Evolutionary conservation across 1,139 yeast genomes (phyloP), one percentile per base, ranked within the genome.

Genomic region (Suhomyces taliae): DNA sequence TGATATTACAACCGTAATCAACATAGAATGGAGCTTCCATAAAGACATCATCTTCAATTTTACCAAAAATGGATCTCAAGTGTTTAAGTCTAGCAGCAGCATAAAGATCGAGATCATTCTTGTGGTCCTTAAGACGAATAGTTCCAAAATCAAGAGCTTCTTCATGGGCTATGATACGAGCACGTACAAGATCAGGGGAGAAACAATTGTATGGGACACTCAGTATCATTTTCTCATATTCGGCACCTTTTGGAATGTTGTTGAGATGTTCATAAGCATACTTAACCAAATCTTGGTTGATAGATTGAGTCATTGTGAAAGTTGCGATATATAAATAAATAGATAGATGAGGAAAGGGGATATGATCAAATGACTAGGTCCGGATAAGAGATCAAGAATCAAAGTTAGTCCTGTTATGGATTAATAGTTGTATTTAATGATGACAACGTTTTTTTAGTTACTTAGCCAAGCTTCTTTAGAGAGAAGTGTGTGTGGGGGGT

Each of bases 1-100:
- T 62, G 12, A 76, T 67, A 58, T 82, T 82, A 60, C 70, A 79
- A 0, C 87, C 87, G 53, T 81, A 83, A 58, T 83, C 87, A 38
- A 81, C 78, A 48, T 58, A 68, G 50, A 81, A 75, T 1, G 87
- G 86, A 2, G 78, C 72, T 59, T 81, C 85, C 52, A 79, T 59
- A 53, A 67, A 75, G 9, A 64, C 57, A 37, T 65, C 65, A 8
- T 67, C 61, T 34, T 72, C 76, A 34, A 75, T 60, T 40, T 66
- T 65, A 9, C 85, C 85, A 52, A 81, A 74, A 33, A 80, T 65
- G 39, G 60, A 63, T n/a, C 52, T 49, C 35, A 80, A 55, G 55
- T 67, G 66, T 8, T 63, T 64, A 32, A 51, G 44, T 44, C 82
- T 66, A 8, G 80, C 79, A 27, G 58, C 52, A 47, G 54, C 55